Base-by-base conservation (phyloP, 495 filamentous ascomycete species). In the Trichoderma reesei region DNA sequence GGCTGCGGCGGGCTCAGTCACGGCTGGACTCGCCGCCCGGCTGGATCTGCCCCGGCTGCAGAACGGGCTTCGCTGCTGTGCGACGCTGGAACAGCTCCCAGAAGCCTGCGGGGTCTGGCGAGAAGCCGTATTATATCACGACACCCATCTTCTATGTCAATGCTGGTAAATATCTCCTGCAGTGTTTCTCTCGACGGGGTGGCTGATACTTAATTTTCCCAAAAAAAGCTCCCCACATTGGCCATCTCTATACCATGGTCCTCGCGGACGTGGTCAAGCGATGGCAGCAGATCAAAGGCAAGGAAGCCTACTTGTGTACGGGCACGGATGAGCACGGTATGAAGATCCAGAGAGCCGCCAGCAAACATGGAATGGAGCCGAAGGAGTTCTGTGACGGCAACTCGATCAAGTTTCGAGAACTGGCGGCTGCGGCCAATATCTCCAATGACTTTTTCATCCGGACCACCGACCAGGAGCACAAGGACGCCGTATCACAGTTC, bases 141-240 rank as follows among this genome's bases (percentile, higher is more conserved):
- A 92, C 90, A 7, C 94, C 94, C 7, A 99, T 99, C 60, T 99
- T 98, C 80, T 99, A 99, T 72, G 95, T 98, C 74, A 99, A 99
- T 82, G 90, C 92, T 31, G 86, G 92, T 95, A 80, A 68, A 78
- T 65, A 63, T 44, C 20, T n/a, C 10, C 5, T 3, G 5, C 26
- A 20, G 18, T 18, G 59, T 18, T 26, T 14, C 10, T 63, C 6
- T n/a, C 60, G n/a, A 34, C 14, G 18, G 16, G n/a, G 59, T 61
- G 33, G 36, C 59, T 61, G 9, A 26, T 26, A 61, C 59, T 6
- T 36, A 8, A 0, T 18, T 8, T 4, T 31, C n/a, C n/a, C 59
- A 41, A n/a, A 61, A 61, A 95, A 61, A 95, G 91, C 88, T 48
- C 95, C 94, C 60, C 94, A 98, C 79, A 83, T 98, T 69, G 94